Percentiles rank a stretch among this genome's conserved stretches.
These are phyloP conservation scores for Farysia itapuensis DNA, from an alignment of 1,284 basidiomycete species.

Conservation along the genomic window DNA sequence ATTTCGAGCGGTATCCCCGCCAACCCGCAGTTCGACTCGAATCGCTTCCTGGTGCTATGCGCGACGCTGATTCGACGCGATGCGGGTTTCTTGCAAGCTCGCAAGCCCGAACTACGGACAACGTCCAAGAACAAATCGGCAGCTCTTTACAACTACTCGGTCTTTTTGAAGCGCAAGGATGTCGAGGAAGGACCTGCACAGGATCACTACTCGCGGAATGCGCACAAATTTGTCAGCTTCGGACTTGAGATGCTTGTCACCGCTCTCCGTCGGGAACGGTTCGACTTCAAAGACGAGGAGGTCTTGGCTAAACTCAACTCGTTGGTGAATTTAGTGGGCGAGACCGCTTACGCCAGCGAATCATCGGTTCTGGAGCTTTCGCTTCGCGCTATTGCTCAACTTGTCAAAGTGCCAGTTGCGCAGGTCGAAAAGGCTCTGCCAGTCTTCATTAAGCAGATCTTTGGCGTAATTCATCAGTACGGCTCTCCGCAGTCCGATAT, in stretches of 20 bases:
- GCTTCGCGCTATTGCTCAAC: slow-evolving; percentile 77
- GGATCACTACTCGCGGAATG: slow-evolving; percentile 63
- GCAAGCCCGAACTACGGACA: slow-evolving; percentile 25
- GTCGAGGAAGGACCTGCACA: slow-evolving; percentile 40
- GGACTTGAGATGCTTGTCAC: slow-evolving; percentile 90
- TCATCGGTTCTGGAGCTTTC: slow-evolving; percentile 77
- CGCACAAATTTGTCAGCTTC: slow-evolving; percentile 82
- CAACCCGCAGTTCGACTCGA: slow-evolving; percentile 73
- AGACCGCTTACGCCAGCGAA: slow-evolving; percentile 84
- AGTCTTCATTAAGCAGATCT: slow-evolving; percentile 80
- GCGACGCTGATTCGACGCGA: slow-evolving; percentile 89
- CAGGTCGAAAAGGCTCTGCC: slow-evolving; percentile 77
- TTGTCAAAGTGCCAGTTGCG: slow-evolving; percentile 81
- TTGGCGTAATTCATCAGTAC: slow-evolving; percentile 78
- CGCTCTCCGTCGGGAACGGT: slow-evolving; percentile 79
- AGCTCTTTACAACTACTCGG: slow-evolving; percentile 23
- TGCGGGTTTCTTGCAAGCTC: slow-evolving; percentile 61
- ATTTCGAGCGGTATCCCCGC: slow-evolving; percentile 81
- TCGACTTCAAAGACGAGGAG: slow-evolving; percentile 76
- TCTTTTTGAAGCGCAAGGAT: slow-evolving; percentile 48
- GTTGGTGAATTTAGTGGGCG: slow-evolving; percentile 84
- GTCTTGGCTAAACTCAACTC: slow-evolving; percentile 79
- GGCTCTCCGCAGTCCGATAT: slow-evolving; percentile 84
- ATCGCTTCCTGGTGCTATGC: slow-evolving; percentile 78
- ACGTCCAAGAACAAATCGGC: slow-evolving; percentile 20